Conservation (phyloP, 768 basidiomycete species). For the Tricholoma saponaceum region DNA sequence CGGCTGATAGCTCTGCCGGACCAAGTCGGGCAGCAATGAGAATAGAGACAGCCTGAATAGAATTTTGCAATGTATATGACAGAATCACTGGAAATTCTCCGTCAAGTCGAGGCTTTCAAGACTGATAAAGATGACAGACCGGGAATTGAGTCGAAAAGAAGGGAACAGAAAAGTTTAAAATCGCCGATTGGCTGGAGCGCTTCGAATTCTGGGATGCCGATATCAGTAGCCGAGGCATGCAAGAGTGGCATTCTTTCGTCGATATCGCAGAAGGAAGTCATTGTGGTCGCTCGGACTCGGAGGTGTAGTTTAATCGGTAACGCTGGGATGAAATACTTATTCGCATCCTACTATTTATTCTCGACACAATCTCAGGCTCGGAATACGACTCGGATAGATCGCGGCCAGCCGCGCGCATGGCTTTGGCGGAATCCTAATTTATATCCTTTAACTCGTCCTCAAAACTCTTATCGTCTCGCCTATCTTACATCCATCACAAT, state of each 20-base stretch:
- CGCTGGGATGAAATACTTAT: not conserved
- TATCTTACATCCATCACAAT: too few relatives aligned
- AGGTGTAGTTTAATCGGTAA: not conserved
- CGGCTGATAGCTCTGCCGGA: constrained; percentile 62
- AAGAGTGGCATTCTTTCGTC: not conserved
- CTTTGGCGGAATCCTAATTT: too few relatives aligned
- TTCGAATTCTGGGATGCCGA: not conserved
- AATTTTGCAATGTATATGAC: constrained; percentile 72
- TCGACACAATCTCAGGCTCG: too few relatives aligned
- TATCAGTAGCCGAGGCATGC: not conserved
- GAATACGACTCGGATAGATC: not conserved
- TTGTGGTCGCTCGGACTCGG: not conserved
- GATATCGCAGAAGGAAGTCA: not conserved
- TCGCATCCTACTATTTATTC: not conserved
- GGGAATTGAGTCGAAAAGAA: constrained; percentile 56
- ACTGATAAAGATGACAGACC: constrained; percentile 31
- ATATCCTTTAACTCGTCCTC: not conserved
- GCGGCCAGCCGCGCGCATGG: not conserved
- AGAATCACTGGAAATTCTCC: constrained; percentile 45
- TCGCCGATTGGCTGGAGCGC: not conserved
- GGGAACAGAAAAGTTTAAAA: constrained; percentile 35
- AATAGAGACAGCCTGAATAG: constrained; percentile 63
- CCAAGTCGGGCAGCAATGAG: constrained; percentile 53
- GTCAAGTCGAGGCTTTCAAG: not conserved
- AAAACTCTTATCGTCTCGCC: too few relatives aligned